Conservation (phyloP, 495 filamentous ascomycete species). For the Astrothelium macrocarpum region DNA sequence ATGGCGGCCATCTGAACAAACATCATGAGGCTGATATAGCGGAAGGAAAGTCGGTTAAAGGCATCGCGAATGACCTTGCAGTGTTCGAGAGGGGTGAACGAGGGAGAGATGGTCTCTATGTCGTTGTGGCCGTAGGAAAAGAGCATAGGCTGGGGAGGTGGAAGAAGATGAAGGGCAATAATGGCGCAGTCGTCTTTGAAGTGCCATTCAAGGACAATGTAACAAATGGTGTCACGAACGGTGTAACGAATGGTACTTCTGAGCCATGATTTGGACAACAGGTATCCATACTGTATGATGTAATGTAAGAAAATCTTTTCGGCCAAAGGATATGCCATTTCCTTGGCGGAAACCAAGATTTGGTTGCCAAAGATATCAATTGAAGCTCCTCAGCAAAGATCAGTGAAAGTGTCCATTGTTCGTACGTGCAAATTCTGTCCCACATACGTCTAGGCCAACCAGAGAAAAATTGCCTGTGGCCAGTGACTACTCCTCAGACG, state of each 20-base stretch:
- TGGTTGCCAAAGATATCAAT: too few relatives aligned
- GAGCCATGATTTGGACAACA: too few relatives aligned
- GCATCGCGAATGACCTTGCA: conserved; percentile 76
- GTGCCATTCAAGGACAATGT: conserved; percentile 43
- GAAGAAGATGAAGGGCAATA: conserved; percentile 58
- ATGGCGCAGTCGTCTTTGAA: conserved; percentile 72
- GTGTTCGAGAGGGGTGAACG: conserved; percentile 68
- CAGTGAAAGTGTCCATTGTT: too few relatives aligned
- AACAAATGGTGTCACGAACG: background rate
- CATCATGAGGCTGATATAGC: background rate
- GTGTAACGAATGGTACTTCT: background rate
- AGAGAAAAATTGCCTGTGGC: too few relatives aligned
- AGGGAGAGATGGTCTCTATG: conserved; percentile 61
- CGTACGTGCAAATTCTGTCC: too few relatives aligned
- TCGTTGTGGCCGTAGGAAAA: conserved; percentile 76
- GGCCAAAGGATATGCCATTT: too few relatives aligned
- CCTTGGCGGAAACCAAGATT: too few relatives aligned
- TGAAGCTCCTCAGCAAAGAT: too few relatives aligned
- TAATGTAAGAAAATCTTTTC: background rate
- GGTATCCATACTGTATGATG: background rate
- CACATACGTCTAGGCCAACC: too few relatives aligned
- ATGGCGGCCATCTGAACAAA: too few relatives aligned
- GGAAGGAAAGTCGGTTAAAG: conserved; percentile 30
- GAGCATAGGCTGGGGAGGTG: conserved; percentile 76
- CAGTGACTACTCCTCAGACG: too few relatives aligned